Percentiles rank a stretch among this genome's conserved stretches.
Evolutionary conservation across 306 rosid genomes (phyloP).

Genomic region (Trichosanthes cucumerina): DNA sequence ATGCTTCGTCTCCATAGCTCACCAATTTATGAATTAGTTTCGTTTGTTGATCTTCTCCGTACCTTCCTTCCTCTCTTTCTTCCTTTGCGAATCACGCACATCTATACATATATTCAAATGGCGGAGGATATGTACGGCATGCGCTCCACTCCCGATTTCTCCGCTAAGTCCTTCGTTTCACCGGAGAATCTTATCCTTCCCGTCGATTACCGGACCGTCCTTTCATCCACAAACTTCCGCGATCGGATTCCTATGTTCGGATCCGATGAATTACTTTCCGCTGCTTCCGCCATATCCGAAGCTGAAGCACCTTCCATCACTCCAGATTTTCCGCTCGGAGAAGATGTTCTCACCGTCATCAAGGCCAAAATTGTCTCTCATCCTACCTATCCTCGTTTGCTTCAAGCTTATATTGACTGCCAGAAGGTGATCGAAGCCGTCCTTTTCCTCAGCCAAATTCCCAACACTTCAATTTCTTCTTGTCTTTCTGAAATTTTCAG

Average conservation of each 20-base stretch:
- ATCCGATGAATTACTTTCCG: conserved; percentile 52
- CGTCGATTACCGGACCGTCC: conserved; percentile 41
- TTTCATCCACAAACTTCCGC: conserved; percentile 26
- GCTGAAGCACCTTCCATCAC: conserved; percentile 24
- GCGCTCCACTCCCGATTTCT: conserved; percentile 42
- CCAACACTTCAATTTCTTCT: neutral
- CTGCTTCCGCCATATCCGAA: conserved; percentile 28
- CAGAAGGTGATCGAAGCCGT: conserved; percentile 50
- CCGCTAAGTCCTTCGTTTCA: conserved; percentile 45
- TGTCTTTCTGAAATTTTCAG: neutral
- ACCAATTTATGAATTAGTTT: neutral
- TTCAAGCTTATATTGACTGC: conserved; percentile 83
- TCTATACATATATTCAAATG: neutral
- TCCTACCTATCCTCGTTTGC: conserved; percentile 72
- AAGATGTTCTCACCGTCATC: conserved; percentile 35
- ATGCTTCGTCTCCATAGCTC: neutral
- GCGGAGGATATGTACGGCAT: conserved; percentile 81
- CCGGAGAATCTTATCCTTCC: conserved; percentile 79
- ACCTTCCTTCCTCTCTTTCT: neutral
- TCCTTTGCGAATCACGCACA: neutral
- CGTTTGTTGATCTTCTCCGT: neutral
- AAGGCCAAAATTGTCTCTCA: conserved; percentile 79
- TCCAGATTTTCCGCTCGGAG: conserved; percentile 27
- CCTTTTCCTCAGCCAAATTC: neutral
- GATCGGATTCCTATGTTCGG: conserved; percentile 57